Evolutionary conservation across 148 eudicot species (phyloP).

Genomic region (Camellia granthamiana): DNA sequence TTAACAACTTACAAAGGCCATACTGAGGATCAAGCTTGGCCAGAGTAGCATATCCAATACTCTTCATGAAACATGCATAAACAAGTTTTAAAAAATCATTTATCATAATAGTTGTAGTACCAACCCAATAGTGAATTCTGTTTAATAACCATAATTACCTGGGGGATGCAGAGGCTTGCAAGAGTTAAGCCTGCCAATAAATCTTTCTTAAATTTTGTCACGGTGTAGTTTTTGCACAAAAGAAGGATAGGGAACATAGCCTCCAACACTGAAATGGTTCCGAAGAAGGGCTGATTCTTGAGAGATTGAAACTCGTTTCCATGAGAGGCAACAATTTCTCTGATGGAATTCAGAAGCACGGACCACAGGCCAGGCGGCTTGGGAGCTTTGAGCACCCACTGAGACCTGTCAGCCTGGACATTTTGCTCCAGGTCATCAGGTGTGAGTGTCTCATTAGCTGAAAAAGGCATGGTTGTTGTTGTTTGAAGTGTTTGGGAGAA

Average conservation of each 20-base stretch:
- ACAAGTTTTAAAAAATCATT: neutral
- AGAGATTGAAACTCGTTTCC: slow-evolving; percentile 9
- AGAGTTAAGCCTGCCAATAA: slow-evolving; percentile 41
- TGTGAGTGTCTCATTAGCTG: neutral
- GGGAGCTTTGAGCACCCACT: slow-evolving; percentile 33
- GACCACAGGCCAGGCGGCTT: slow-evolving; percentile 30
- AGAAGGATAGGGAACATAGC: slow-evolving; percentile 27
- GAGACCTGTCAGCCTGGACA: slow-evolving; percentile 14
- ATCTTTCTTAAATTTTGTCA: slow-evolving; percentile 28
- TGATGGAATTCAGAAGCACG: slow-evolving; percentile 4
- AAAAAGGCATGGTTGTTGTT: slow-evolving; percentile 15
- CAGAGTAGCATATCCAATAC: slow-evolving; percentile 47
- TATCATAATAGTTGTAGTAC: neutral
- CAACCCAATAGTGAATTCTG: neutral
- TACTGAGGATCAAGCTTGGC: slow-evolving; percentile 41
- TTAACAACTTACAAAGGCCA: slow-evolving; percentile 35
- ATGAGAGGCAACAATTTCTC: neutral
- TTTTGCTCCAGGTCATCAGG: slow-evolving; percentile 1
- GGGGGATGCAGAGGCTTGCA: slow-evolving; percentile 47
- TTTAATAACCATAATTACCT: slow-evolving; percentile 15
- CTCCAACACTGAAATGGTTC: slow-evolving; percentile 13
- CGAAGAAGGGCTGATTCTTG: slow-evolving; percentile 17
- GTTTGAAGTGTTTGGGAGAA: slow-evolving; percentile 50
- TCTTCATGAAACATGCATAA: slow-evolving; percentile 20
- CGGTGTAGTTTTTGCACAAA: slow-evolving; percentile 21